phyloP scores from a whole-genome alignment of 2,329 filamentous ascomycete species.

The Emydomyces testavorans region DNA sequence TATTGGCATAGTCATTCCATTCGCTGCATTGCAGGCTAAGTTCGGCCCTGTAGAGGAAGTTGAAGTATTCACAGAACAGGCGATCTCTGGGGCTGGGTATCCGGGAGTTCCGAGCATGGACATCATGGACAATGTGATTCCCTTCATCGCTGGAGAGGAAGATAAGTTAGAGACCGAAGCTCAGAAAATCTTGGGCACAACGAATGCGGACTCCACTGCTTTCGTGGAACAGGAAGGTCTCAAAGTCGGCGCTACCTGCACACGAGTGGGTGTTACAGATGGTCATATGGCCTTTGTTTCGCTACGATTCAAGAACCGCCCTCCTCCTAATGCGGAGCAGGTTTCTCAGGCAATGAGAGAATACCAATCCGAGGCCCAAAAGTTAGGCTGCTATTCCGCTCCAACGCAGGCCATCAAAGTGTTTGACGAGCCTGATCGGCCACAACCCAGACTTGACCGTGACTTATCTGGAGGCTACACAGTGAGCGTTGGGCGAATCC shows the following conservation, averaged over 20 bases:
- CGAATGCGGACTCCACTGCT: conserved; percentile 60
- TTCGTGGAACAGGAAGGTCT: conserved; percentile 66
- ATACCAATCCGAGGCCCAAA: conserved; percentile 72
- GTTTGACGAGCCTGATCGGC: conserved; percentile 78
- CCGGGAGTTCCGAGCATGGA: conserved; percentile 75
- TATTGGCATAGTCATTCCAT: conserved; percentile 89
- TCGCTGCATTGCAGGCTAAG: conserved; percentile 73
- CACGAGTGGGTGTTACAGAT: conserved; percentile 86
- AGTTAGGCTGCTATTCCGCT: conserved; percentile 75
- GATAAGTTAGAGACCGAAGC: conserved; percentile 94
- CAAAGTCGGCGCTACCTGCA: conserved; percentile 76
- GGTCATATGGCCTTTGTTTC: conserved; percentile 94
- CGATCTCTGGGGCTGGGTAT: conserved; percentile 74
- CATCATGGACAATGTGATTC: conserved; percentile 89
- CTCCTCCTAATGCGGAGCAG: conserved; percentile 60
- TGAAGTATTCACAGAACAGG: conserved; percentile 88
- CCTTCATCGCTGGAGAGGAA: conserved; percentile 86
- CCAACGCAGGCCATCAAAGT: conserved; percentile 72
- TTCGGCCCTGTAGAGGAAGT: conserved; percentile 70
- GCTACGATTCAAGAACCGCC: conserved; percentile 64
- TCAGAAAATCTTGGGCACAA: conserved; percentile 75
- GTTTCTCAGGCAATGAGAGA: conserved; percentile 68
- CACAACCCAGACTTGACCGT: conserved; percentile 81
- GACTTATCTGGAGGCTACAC: conserved; percentile 78
- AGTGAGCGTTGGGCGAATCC: conserved; percentile 75